Percentiles rank a stretch among this genome's conserved stretches.
phyloP scores from a whole-genome alignment of 73 alveolate genomes.

The Stentor coeruleus region DNA sequence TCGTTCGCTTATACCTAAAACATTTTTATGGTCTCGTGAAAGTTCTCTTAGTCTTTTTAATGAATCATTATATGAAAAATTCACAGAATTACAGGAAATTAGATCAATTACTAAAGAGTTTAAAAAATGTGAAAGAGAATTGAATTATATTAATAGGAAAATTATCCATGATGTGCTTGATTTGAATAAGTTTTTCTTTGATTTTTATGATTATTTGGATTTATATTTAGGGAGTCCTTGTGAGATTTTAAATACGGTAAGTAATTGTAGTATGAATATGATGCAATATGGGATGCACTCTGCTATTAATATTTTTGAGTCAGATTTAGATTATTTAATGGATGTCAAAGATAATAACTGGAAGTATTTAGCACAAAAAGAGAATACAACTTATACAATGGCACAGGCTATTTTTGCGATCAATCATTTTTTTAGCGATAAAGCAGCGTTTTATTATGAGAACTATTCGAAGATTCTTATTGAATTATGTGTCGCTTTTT shows the following conservation, averaged over 20 bases:
- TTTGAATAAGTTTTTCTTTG: not conserved
- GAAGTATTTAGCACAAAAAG: too few species aligned
- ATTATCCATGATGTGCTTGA: not conserved
- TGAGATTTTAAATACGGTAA: too few species aligned
- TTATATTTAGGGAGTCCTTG: not conserved
- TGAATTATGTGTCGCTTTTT: not conserved
- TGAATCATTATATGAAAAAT: not conserved
- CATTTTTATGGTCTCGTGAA: not conserved
- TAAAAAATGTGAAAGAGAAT: too few species aligned
- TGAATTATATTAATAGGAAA: too few species aligned
- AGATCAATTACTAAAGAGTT: not conserved
- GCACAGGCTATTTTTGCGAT: not conserved
- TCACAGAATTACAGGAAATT: not conserved
- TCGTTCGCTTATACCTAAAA: not conserved
- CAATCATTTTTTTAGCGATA: not conserved
- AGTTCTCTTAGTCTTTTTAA: not conserved
- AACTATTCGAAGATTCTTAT: not conserved
- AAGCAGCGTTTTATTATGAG: too few species aligned
- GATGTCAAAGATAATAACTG: too few species aligned
- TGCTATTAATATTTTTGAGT: not conserved
- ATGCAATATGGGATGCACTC: not conserved
- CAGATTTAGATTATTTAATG: too few species aligned
- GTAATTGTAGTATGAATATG: not conserved
- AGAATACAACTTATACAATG: too few species aligned
- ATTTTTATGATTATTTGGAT: too few species aligned